Conservation (phyloP, 345 rosid species). For the Raphanus raphanistrum region DNA sequence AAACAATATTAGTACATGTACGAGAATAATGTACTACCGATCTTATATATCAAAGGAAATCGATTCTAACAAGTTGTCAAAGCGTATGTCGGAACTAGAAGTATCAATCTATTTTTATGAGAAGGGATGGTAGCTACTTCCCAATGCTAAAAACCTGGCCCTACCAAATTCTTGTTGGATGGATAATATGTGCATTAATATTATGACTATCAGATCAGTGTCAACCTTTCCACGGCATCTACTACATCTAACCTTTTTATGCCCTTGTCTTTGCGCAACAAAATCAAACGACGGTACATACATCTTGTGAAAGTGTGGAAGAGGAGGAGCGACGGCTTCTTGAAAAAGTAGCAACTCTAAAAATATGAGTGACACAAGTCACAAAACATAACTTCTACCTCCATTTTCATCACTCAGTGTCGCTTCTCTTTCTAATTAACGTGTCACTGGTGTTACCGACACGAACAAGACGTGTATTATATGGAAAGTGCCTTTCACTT, state of each 20-base stretch:
- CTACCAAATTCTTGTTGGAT: conserved; percentile 35
- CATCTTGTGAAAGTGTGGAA: not conserved
- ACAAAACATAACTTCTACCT: not conserved
- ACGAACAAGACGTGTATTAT: conserved; percentile 12
- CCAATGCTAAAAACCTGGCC: conserved; percentile 29
- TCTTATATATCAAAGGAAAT: not conserved
- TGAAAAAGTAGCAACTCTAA: not conserved
- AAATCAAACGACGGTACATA: not conserved
- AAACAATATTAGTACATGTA: not conserved
- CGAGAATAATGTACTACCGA: conserved; percentile 9
- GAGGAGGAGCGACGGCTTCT: not conserved
- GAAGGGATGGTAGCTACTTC: conserved; percentile 27
- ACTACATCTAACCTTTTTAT: not conserved
- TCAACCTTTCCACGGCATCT: not conserved
- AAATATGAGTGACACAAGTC: not conserved
- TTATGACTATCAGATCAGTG: not conserved
- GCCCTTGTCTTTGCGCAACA: not conserved
- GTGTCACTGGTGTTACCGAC: conserved; percentile 29
- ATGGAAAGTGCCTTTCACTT: conserved; percentile 26
- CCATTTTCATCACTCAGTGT: conserved; percentile 18
- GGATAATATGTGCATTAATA: conserved; percentile 28
- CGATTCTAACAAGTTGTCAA: conserved; percentile 6
- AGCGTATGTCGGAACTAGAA: conserved; percentile 13
- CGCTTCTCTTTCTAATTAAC: conserved; percentile 11
- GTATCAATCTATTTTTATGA: conserved; percentile 20